These are phyloP conservation scores for Rhizoclosmatium sp. DNA, from an alignment of 192 early-diverging fungal species.

Conservation along the genomic window DNA sequence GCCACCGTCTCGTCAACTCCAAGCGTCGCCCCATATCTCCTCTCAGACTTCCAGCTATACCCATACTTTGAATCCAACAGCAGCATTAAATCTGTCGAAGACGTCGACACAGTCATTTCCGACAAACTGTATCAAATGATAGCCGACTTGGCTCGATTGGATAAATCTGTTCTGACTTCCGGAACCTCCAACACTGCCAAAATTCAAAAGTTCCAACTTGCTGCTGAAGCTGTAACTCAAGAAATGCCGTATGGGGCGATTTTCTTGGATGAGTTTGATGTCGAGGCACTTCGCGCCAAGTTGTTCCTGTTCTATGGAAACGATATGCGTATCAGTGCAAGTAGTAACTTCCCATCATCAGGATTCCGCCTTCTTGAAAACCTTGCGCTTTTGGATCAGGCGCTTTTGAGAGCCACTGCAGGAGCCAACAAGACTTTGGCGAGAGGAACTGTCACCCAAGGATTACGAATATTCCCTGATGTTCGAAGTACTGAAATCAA, in stretches of 20 bases:
- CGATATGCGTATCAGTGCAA: constrained; percentile 50
- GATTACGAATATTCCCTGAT: constrained; percentile 65
- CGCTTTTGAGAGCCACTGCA: constrained; percentile 36
- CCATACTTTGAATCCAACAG: constrained; percentile 13
- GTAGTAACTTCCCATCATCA: constrained; percentile 59
- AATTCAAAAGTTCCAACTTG: constrained; percentile 32
- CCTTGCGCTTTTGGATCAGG: constrained; percentile 47
- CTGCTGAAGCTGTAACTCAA: constrained; percentile 35
- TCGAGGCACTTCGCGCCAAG: constrained; percentile 43
- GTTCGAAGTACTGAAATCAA: constrained; percentile 49
- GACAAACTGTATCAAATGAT: constrained; percentile 19
- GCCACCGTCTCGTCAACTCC: not conserved
- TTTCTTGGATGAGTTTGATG: constrained; percentile 60
- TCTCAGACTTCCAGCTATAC: constrained; percentile 6
- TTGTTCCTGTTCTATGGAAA: constrained; percentile 61
- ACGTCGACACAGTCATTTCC: constrained; percentile 5
- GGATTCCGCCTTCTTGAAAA: constrained; percentile 59
- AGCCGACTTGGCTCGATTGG: constrained; percentile 44
- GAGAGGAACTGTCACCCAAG: constrained; percentile 73
- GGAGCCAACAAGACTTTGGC: constrained; percentile 54
- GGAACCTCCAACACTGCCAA: constrained; percentile 39
- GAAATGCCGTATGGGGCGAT: constrained; percentile 66
- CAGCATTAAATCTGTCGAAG: not conserved
- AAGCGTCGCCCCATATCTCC: not conserved
- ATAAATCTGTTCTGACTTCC: constrained; percentile 55